These are phyloP conservation scores for Saccharum spontaneum DNA, from an alignment of 176 grass and related monocot genomes.

Conservation along the genomic window DNA sequence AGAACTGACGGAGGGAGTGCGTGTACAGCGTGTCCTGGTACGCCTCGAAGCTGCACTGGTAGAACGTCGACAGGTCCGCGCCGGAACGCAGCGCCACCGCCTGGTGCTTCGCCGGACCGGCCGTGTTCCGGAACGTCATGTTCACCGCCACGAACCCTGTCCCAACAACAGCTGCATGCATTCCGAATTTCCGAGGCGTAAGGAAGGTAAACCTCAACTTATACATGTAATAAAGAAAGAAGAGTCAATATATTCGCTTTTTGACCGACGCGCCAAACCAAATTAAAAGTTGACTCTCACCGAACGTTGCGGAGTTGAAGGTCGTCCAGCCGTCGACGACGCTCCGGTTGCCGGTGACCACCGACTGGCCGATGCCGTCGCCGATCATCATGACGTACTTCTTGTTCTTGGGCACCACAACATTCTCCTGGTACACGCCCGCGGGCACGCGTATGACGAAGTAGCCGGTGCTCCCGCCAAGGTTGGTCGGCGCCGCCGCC, in stretches of 20 bases:
- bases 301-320: slow-evolving; percentile 90
- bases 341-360: slow-evolving; percentile 76
- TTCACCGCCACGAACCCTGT: slow-evolving; percentile 84
- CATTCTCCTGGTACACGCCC: slow-evolving; percentile 83
- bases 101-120: slow-evolving; percentile 74
- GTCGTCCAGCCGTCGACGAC: slow-evolving; percentile 88
- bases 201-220: too few species aligned
- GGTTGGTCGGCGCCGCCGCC: slow-evolving; percentile 57
- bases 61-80: slow-evolving; percentile 81
- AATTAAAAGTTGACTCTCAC: slow-evolving; percentile 27
- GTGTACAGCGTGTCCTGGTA: slow-evolving; percentile 98
- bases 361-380: slow-evolving; percentile 79
- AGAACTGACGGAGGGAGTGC: slow-evolving; percentile 92
- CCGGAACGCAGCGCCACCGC: slow-evolving; percentile 73
- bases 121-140: slow-evolving; percentile 92
- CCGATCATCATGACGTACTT: slow-evolving; percentile 91
- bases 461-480: slow-evolving; percentile 57
- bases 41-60: slow-evolving; percentile 94
- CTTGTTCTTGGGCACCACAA: slow-evolving; percentile 76
- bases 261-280: too few species aligned
- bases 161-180: slow-evolving; percentile 71
- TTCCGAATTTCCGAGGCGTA: too few species aligned
- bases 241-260: too few species aligned
- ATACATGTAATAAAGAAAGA: too few species aligned
- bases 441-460: slow-evolving; percentile 71